These are phyloP conservation scores for Aspergillus melleus DNA, from an alignment of 2,329 filamentous ascomycete genomes.

Conservation along the genomic window DNA sequence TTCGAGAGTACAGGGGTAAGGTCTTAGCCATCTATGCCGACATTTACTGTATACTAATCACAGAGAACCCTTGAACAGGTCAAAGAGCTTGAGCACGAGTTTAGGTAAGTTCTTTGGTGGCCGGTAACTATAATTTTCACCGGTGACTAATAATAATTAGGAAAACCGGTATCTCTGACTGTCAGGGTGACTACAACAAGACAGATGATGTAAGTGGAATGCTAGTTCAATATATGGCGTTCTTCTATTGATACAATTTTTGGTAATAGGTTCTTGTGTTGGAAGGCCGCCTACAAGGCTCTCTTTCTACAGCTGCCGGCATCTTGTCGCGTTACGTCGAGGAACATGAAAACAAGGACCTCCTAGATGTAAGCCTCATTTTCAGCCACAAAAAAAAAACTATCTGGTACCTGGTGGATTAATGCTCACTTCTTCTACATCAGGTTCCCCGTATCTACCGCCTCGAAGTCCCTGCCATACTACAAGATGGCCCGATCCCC, in stretches of 20 bases:
- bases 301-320: constrained; percentile 10
- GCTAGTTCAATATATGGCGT: too few species aligned
- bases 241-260: background rate
- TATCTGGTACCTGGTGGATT: background rate
- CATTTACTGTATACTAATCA: constrained; percentile 5
- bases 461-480: constrained; percentile 19
- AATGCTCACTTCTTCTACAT: background rate
- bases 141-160: constrained; percentile 12
- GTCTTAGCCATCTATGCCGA: too few species aligned
- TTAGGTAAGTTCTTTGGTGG: constrained; percentile 19
- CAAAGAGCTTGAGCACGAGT: constrained; percentile 22
- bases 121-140: background rate
- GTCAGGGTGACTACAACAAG: constrained; percentile 24
- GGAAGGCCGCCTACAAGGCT: constrained; percentile 19
- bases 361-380: constrained; percentile 30
- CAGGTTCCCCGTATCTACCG: constrained; percentile 30
- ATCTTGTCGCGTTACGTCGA: constrained; percentile 28
- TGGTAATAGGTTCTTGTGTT: constrained; percentile 26
- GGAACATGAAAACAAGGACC: constrained; percentile 30
- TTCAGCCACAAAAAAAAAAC: background rate
- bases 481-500: constrained; percentile 10
- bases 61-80: constrained; percentile 14
- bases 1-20: constrained; percentile 34
- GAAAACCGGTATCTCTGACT: constrained; percentile 6
- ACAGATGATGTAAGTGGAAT: constrained; percentile 22